Conservation (phyloP, 2,329 filamentous ascomycete species). For the Allantophomopsis lycopodina region DNA sequence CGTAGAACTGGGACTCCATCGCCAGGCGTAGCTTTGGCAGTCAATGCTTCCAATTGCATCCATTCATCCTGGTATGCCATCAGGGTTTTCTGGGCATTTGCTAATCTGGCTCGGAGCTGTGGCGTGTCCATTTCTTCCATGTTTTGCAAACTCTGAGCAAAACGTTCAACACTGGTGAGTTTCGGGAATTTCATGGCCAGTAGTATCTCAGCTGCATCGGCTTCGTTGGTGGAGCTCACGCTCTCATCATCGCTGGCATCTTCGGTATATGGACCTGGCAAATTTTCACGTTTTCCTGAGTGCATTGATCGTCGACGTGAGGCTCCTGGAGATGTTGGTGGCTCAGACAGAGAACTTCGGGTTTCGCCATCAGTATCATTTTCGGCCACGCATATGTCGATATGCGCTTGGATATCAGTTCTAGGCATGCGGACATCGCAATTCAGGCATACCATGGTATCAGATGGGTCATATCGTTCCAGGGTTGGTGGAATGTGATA, state of each 20-base stretch:
- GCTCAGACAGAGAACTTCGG: too few species aligned
- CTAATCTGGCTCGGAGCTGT: slow-evolving; percentile 30
- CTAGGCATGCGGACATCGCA: too few species aligned
- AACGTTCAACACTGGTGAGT: slow-evolving; percentile 34
- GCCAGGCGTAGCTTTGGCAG: neutral
- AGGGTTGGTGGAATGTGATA: too few species aligned
- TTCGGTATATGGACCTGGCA: neutral
- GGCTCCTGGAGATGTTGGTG: too few species aligned
- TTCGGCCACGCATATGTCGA: too few species aligned
- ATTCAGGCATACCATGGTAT: too few species aligned
- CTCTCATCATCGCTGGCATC: neutral
- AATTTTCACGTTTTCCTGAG: too few species aligned
- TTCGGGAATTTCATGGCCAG: slow-evolving; percentile 15
- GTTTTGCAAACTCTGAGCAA: slow-evolving; percentile 31
- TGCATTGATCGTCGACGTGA: too few species aligned
- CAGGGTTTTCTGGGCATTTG: slow-evolving; percentile 30
- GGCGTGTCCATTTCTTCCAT: slow-evolving; percentile 31
- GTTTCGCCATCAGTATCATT: too few species aligned
- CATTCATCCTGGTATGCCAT: slow-evolving; percentile 40
- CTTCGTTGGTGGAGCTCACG: neutral
- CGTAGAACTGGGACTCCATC: neutral
- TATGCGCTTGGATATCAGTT: too few species aligned
- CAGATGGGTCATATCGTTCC: too few species aligned
- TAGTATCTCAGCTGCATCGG: slow-evolving; percentile 2
- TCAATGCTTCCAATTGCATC: slow-evolving; percentile 26